phyloP scores from a whole-genome alignment of 2,329 filamentous ascomycete species.

The Alternaria sp. region DNA sequence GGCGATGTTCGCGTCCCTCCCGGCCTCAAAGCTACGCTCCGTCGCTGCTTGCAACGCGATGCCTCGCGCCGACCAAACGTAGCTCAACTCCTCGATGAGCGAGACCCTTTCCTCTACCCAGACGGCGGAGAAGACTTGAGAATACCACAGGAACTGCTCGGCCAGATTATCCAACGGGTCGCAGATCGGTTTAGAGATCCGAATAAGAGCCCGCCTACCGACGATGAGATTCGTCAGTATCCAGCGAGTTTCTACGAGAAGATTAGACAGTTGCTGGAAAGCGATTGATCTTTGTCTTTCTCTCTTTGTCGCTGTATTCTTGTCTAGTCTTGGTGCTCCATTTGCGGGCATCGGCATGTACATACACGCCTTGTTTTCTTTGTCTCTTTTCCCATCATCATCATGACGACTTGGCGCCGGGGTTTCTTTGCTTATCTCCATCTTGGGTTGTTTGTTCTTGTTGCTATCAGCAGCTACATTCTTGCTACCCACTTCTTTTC shows the following conservation, averaged over 20 bases:
- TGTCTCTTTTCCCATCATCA: background rate
- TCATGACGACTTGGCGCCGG: slow-evolving; percentile 5
- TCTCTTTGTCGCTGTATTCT: background rate
- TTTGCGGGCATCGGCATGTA: background rate
- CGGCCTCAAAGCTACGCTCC: slow-evolving; percentile 62
- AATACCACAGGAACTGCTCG: slow-evolving; percentile 61
- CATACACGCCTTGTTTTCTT: background rate
- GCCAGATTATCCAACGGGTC: slow-evolving; percentile 65
- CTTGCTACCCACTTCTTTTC: background rate
- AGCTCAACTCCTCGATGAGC: slow-evolving; percentile 60
- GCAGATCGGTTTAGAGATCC: slow-evolving; percentile 63
- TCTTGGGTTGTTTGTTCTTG: background rate
- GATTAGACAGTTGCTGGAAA: slow-evolving; percentile 51
- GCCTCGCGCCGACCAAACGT: slow-evolving; percentile 63
- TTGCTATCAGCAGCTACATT: background rate
- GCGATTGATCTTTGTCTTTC: slow-evolving; percentile 10
- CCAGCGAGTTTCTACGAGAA: slow-evolving; percentile 56
- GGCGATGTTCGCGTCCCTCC: slow-evolving; percentile 65
- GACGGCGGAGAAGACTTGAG: slow-evolving; percentile 60
- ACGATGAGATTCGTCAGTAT: slow-evolving; percentile 60
- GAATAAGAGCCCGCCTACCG: slow-evolving; percentile 59
- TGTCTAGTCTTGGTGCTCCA: background rate
- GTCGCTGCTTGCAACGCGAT: slow-evolving; percentile 65
- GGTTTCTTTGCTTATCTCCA: background rate
- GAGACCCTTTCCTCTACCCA: slow-evolving; percentile 65